These are phyloP conservation scores for Coniochaeta pulveracea DNA, from an alignment of 2,329 filamentous ascomycete genomes.

Conservation along the genomic window DNA sequence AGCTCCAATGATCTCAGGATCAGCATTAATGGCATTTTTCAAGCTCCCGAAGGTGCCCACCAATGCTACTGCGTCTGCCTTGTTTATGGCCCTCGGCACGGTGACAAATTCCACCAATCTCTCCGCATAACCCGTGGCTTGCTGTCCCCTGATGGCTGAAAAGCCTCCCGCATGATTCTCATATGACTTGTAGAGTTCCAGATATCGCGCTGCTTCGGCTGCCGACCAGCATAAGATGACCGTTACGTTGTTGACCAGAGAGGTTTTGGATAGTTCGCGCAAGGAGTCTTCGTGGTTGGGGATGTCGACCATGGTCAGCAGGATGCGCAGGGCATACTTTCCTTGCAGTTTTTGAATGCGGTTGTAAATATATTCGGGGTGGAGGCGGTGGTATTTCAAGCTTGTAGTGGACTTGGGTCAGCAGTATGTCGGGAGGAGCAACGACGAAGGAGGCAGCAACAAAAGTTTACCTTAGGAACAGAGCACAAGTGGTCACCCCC, in stretches of 20 bases:
- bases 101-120: conserved; percentile 89
- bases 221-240: conserved; percentile 90
- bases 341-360: conserved; percentile 76
- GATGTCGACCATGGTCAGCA: conserved; percentile 91
- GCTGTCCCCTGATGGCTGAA: conserved; percentile 73
- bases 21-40: conserved; percentile 75
- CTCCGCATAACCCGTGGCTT: conserved; percentile 74
- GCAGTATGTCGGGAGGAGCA: neutral
- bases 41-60: conserved; percentile 89
- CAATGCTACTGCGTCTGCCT: conserved; percentile 82
- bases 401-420: conserved; percentile 24
- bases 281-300: conserved; percentile 84
- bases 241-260: conserved; percentile 84
- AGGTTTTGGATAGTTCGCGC: conserved; percentile 85
- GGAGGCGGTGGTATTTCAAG: conserved; percentile 92
- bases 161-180: conserved; percentile 63
- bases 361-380: conserved; percentile 96
- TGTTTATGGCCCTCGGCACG: conserved; percentile 80
- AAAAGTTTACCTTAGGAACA: conserved; percentile 60
- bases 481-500: conserved; percentile 74
- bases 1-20: conserved; percentile 70
- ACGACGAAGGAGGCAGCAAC: neutral
- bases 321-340: conserved; percentile 75
- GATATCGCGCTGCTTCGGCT: conserved; percentile 83
- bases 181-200: conserved; percentile 90